Conservation (phyloP, 805 yeast species). For the Spathaspora passalidarum region DNA sequence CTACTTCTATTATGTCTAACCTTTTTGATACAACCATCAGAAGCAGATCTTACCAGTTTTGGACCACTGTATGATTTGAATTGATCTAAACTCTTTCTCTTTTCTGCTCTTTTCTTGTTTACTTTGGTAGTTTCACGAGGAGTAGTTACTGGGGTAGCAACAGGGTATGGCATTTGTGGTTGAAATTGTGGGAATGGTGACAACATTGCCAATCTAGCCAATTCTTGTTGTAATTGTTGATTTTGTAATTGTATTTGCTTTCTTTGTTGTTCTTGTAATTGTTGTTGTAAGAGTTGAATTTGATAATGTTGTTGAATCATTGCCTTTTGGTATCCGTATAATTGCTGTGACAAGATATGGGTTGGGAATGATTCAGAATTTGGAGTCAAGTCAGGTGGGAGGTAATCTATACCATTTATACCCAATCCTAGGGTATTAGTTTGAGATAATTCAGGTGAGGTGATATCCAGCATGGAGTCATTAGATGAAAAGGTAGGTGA, state of each 20-base stretch:
- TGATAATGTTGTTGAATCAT: slow-evolving; percentile 23
- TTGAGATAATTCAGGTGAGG: not conserved
- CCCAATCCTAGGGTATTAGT: slow-evolving; percentile 24
- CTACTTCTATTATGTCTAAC: not conserved
- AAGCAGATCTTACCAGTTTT: slow-evolving; percentile 21
- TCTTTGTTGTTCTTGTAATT: slow-evolving; percentile 21
- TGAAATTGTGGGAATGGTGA: slow-evolving; percentile 10
- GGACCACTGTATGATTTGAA: slow-evolving; percentile 19
- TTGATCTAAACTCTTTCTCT: slow-evolving; percentile 12
- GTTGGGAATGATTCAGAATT: slow-evolving; percentile 8
- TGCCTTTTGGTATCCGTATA: slow-evolving; percentile 17
- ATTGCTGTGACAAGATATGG: slow-evolving; percentile 9
- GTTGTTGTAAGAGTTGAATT: slow-evolving; percentile 19
- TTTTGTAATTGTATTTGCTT: slow-evolving; percentile 10
- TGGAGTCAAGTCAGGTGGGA: slow-evolving; percentile 3
- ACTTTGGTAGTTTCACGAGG: slow-evolving; percentile 14
- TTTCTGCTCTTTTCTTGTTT: slow-evolving; percentile 2
- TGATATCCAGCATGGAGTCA: slow-evolving; percentile 1
- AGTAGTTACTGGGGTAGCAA: slow-evolving; percentile 12
- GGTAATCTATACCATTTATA: slow-evolving; percentile 20
- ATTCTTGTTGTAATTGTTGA: slow-evolving; percentile 4
- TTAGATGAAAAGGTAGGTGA: not conserved
- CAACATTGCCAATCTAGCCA: not conserved
- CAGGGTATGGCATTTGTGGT: slow-evolving; percentile 8
- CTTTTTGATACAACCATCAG: slow-evolving; percentile 14